Percentiles rank a stretch among this genome's conserved stretches.
These are phyloP conservation scores for Daucus carota DNA, from an alignment of 129 eudicot genomes.

Conservation along the genomic window DH1_v3.0 NC_030384.2:31270501-31271000, in stretches of 20 bases:
- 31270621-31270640: slow-evolving; percentile 94
- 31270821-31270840: neutral
- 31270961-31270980: neutral
- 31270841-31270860: neutral
- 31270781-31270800: neutral
- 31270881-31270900: neutral
- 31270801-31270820: neutral
- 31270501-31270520: slow-evolving; percentile 86
- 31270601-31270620: slow-evolving; percentile 86
- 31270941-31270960: neutral
- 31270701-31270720: slow-evolving; percentile 57
- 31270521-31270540: slow-evolving; percentile 81
- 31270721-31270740: neutral
- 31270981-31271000: neutral
- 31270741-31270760: slow-evolving; percentile 15
- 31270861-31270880: neutral
- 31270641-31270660: slow-evolving; percentile 78
- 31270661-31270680: slow-evolving; percentile 77
- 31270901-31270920: neutral
- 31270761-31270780: neutral
- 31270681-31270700: slow-evolving; percentile 78
- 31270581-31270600: slow-evolving; percentile 71
- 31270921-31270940: neutral
- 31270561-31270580: slow-evolving; percentile 89
- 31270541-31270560: slow-evolving; percentile 82